Conservation (phyloP, 176 grass and related monocot species). For the Lolium perenne region DNA sequence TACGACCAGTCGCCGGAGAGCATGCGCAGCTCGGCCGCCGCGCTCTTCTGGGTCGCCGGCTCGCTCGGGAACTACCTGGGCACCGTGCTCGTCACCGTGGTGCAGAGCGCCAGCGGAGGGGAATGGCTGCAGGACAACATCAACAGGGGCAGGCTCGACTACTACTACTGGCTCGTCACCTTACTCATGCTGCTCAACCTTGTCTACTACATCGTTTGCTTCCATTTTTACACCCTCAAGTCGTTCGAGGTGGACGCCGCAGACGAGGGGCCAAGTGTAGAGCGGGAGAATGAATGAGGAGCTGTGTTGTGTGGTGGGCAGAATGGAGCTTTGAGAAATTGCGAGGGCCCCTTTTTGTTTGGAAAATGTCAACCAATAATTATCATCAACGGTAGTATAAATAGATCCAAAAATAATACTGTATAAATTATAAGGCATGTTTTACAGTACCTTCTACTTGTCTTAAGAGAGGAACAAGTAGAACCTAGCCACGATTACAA, state of each 20-base stretch:
- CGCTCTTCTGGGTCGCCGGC: conserved; percentile 73
- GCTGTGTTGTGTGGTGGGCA: neutral
- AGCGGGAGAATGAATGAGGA: conserved; percentile 30
- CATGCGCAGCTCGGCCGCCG: conserved; percentile 84
- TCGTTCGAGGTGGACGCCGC: conserved; percentile 51
- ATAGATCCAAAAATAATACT: too few relatives aligned
- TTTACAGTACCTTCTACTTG: too few relatives aligned
- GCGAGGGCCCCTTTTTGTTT: neutral
- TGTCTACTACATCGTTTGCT: conserved; percentile 66
- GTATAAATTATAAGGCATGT: too few relatives aligned
- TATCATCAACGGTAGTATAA: too few relatives aligned
- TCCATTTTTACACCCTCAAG: conserved; percentile 72
- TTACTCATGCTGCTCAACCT: conserved; percentile 72
- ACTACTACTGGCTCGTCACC: conserved; percentile 91
- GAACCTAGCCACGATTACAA: too few relatives aligned
- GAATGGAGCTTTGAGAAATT: neutral
- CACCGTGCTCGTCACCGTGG: conserved; percentile 76
- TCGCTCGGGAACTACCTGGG: conserved; percentile 80
- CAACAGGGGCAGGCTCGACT: conserved; percentile 73
- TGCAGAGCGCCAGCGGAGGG: conserved; percentile 60
- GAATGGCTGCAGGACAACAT: conserved; percentile 92
- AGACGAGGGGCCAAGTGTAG: neutral
- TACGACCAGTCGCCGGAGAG: conserved; percentile 92
- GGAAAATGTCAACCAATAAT: too few relatives aligned
- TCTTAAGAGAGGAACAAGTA: too few relatives aligned